phyloP scores from a whole-genome alignment of 352 stramenopile species.

The Globisporangium iwayamae region DNA sequence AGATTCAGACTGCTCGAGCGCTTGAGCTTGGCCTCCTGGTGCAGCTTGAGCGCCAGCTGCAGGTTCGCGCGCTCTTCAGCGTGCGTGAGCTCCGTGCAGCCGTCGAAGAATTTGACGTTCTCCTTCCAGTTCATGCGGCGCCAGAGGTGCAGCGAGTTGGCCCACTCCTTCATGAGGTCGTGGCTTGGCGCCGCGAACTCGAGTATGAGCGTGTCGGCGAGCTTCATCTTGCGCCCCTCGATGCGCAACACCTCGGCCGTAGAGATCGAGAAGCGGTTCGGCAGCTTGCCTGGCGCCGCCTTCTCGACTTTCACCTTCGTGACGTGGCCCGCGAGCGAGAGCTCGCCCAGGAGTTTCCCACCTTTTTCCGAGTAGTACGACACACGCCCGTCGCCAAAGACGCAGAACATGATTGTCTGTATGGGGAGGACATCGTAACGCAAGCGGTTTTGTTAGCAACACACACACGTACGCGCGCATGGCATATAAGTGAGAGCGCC shows the following conservation, averaged over 20 bases:
- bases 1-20: conserved; percentile 23
- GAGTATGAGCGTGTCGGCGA: conserved; percentile 53
- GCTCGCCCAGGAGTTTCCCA: conserved; percentile 51
- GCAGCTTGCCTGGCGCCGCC: conserved; percentile 50
- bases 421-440: background rate
- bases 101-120: conserved; percentile 83
- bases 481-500: conserved; percentile 10
- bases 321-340: conserved; percentile 65
- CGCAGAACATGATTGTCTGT: conserved; percentile 66
- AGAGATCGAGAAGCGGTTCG: conserved; percentile 72
- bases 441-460: background rate
- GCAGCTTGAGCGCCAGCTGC: conserved; percentile 49
- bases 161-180: conserved; percentile 85
- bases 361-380: conserved; percentile 75
- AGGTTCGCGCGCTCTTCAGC: conserved; percentile 55
- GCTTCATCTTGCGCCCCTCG: conserved; percentile 76
- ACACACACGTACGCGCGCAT: background rate
- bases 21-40: conserved; percentile 44
- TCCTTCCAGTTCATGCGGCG: conserved; percentile 87
- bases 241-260: conserved; percentile 64
- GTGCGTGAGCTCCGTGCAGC: conserved; percentile 44
- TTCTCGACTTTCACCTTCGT: conserved; percentile 81
- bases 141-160: conserved; percentile 79
- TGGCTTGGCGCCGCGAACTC: conserved; percentile 71
- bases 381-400: conserved; percentile 74